Percentiles rank a stretch among this genome's conserved stretches.
These are phyloP conservation scores for Nothophaeocryptopus gaeumannii DNA, from an alignment of 2,329 filamentous ascomycete species.

Conservation along the genomic window DNA sequence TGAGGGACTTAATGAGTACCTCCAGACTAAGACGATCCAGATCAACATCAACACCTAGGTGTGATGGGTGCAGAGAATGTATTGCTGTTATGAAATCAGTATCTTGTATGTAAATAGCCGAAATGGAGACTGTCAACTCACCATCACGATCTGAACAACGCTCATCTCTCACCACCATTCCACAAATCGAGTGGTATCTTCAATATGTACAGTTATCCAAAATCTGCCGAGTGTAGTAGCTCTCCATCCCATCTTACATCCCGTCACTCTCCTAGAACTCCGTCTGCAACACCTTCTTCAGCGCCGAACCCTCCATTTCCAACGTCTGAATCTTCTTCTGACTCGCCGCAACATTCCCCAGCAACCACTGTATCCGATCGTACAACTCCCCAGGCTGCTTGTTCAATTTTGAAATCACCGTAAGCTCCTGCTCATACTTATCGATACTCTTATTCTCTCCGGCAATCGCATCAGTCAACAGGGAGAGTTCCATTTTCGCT, in stretches of 20 bases:
- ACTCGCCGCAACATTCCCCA: constrained; percentile 68
- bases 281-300: constrained; percentile 68
- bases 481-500: constrained; percentile 65
- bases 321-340: constrained; percentile 72
- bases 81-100: no score
- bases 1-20: constrained; percentile 9
- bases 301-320: constrained; percentile 65
- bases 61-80: no score
- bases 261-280: constrained; percentile 42
- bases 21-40: constrained; percentile 11
- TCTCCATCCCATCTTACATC: neutral
- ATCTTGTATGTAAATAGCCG: no score
- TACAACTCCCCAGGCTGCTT: constrained; percentile 67
- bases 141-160: no score
- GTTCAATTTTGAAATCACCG: constrained; percentile 66
- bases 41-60: constrained; percentile 5
- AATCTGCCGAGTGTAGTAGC: constrained; percentile 9
- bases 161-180: no score
- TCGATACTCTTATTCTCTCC: constrained; percentile 72
- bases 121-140: no score
- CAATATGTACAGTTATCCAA: constrained; percentile 15
- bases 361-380: constrained; percentile 66
- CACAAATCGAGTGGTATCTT: constrained; percentile 6
- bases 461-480: constrained; percentile 66
- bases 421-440: constrained; percentile 75